Percentiles rank a stretch among this genome's conserved stretches.
phyloP scores from a whole-genome alignment of 2,329 filamentous ascomycete species.

The Stemphylium lycopersici region DNA sequence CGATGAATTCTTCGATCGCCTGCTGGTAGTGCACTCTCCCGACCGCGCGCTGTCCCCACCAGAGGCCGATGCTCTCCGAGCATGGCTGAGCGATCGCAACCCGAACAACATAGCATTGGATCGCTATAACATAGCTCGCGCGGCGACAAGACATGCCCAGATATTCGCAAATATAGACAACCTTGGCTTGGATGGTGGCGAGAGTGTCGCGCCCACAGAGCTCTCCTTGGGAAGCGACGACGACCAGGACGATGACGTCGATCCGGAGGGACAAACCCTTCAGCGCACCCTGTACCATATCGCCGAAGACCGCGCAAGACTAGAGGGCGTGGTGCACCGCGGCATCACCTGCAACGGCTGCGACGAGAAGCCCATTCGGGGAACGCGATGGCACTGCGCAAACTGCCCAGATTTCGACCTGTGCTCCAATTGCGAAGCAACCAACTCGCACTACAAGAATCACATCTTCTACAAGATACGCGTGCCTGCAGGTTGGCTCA shows the following conservation, averaged over 20 bases:
- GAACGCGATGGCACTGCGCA: conserved; percentile 89
- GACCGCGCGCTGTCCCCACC: conserved; percentile 22
- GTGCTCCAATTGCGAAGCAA: conserved; percentile 87
- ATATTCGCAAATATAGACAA: conserved; percentile 14
- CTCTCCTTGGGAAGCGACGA: conserved; percentile 39
- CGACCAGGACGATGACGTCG: conserved; percentile 51
- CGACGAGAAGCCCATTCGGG: conserved; percentile 84
- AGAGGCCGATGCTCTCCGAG: conserved; percentile 27
- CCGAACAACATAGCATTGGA: conserved; percentile 14
- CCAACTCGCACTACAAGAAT: conserved; percentile 79
- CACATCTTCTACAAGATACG: conserved; percentile 97
- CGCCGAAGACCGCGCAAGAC: conserved; percentile 86
- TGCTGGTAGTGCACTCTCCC: conserved; percentile 32
- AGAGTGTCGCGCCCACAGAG: conserved; percentile 43
- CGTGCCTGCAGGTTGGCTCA: conserved; percentile 84
- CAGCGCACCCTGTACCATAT: conserved; percentile 88
- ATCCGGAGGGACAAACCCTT: conserved; percentile 73
- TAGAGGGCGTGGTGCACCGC: conserved; percentile 79
- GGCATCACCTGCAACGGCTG: conserved; percentile 93
- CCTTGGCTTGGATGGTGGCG: conserved; percentile 25
- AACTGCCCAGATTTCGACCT: conserved; percentile 97
- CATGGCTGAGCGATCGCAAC: conserved; percentile 25
- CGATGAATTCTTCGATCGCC: conserved; percentile 38
- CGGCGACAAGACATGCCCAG: conserved; percentile 29
- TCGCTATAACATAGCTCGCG: conserved; percentile 19